These are phyloP conservation scores for Tulasnella sp. DNA, from an alignment of 768 basidiomycete genomes.

Conservation along the genomic window DNA sequence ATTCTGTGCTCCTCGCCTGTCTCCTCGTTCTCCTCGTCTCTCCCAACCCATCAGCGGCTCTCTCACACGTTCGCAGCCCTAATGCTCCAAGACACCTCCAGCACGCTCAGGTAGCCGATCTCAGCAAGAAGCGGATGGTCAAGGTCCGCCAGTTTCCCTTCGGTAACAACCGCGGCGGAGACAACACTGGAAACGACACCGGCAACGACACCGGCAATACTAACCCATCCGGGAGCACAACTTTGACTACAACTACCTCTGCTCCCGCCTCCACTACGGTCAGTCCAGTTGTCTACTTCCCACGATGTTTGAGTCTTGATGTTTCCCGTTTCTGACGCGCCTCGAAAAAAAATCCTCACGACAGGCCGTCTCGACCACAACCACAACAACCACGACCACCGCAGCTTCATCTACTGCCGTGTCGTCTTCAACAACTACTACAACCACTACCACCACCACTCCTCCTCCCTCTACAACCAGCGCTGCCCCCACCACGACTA, in stretches of 20 bases:
- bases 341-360: background rate
- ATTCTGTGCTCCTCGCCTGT: conserved; percentile 60
- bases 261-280: background rate
- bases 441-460: background rate
- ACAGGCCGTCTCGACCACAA: background rate
- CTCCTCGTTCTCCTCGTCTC: conserved; percentile 49
- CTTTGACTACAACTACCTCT: background rate
- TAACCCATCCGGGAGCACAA: background rate
- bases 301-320: background rate
- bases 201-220: background rate
- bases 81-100: background rate
- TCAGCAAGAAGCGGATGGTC: background rate
- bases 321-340: background rate
- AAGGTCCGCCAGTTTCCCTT: background rate
- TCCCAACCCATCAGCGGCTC: conserved; percentile 37
- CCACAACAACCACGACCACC: background rate
- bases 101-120: background rate
- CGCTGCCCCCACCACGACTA: conserved; percentile 30
- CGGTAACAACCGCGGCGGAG: background rate
- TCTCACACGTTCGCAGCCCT: background rate
- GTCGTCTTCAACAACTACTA: background rate
- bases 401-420: background rate
- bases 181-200: background rate
- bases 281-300: background rate
- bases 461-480: background rate